Base-by-base conservation (phyloP, 202 grass and related monocot genomes). In the Eragrostis tef region DNA sequence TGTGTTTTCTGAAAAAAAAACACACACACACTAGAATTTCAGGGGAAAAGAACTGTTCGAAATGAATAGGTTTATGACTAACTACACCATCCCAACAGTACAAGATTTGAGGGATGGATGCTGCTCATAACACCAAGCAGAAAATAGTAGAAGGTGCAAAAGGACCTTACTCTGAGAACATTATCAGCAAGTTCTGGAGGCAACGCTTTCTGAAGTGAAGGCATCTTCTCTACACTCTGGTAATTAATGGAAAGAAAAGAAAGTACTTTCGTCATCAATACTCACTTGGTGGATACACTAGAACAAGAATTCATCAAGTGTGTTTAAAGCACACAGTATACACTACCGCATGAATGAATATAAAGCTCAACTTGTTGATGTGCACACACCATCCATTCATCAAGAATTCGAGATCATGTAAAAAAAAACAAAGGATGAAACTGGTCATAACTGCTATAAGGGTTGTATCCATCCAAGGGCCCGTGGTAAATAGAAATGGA, bases 101-200 rank as follows among this genome's bases (percentile, higher is more conserved):
- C 21, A 77, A 41, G 54, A 68, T 39, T 39, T 61, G 79, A 78
- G 24, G 49, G 41, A 46, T 65, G 46, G 9, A 21, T 48, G 59
- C 1, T 21, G 10, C 45, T 21, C 34, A 73, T 54, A 62, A 69
- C 34, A 75, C 41, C 14, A 71, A 69, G 74, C 4, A 52, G 70
- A 48, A 46, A 5, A 64, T 0, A n/a, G 31, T 11, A 66, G 79
- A 48, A 71, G 17, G 64, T 58, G 63, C 22, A 78, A 25, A 58
- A 47, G 20, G 16, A 65, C 5, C 29, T 87, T 90, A 99, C 96
- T 64, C 96, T 89, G 82, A 99, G 77, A 3, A 89, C 96, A 87
- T 95, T 95, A 76, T 99, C 90, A 73, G 96, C 96, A 56, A 99
- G 83, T 68, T 99, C 93, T 9, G 93, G 89, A 56, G 96, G 96